Conservation (phyloP, 2,329 filamentous ascomycete genomes). For the Pestalotiopsis sp. region DNA sequence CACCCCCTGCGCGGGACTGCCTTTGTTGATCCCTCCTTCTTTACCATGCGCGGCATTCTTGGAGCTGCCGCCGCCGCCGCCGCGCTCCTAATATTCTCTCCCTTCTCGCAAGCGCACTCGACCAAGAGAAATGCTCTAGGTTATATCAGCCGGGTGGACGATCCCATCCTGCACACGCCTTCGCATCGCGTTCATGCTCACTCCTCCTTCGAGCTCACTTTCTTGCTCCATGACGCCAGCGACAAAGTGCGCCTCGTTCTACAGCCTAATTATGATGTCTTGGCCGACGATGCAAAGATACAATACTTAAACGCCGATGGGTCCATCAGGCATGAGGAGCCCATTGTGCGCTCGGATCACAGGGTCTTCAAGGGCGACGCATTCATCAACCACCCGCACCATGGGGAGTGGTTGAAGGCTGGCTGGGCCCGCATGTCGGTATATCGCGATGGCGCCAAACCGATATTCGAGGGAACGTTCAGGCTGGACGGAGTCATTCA, state of each 20-base stretch:
- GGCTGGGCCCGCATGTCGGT: constrained; percentile 88
- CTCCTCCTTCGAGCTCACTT: constrained; percentile 82
- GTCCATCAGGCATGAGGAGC: constrained; percentile 62
- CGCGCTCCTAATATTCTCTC: constrained; percentile 29
- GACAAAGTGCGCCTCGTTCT: constrained; percentile 77
- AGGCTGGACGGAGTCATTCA: constrained; percentile 79
- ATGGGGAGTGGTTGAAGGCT: constrained; percentile 70
- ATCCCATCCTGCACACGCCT: constrained; percentile 75
- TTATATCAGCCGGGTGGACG: constrained; percentile 71
- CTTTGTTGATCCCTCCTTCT: constrained; percentile 11
- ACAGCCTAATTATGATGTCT: constrained; percentile 87
- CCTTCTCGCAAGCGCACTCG: constrained; percentile 60
- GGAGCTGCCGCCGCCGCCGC: constrained; percentile 26
- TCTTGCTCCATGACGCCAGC: constrained; percentile 66
- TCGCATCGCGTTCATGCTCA: constrained; percentile 77
- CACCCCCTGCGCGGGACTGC: constrained; percentile 21
- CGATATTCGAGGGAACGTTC: constrained; percentile 90
- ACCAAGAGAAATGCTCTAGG: constrained; percentile 74
- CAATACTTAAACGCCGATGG: constrained; percentile 74
- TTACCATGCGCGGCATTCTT: constrained; percentile 31
- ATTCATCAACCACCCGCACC: constrained; percentile 63
- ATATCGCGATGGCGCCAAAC: constrained; percentile 70
- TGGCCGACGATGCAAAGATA: constrained; percentile 74
- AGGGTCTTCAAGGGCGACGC: constrained; percentile 82
- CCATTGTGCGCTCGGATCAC: constrained; percentile 71